phyloP scores from a whole-genome alignment of 495 filamentous ascomycete genomes.

The Neurospora pannonica region DNA sequence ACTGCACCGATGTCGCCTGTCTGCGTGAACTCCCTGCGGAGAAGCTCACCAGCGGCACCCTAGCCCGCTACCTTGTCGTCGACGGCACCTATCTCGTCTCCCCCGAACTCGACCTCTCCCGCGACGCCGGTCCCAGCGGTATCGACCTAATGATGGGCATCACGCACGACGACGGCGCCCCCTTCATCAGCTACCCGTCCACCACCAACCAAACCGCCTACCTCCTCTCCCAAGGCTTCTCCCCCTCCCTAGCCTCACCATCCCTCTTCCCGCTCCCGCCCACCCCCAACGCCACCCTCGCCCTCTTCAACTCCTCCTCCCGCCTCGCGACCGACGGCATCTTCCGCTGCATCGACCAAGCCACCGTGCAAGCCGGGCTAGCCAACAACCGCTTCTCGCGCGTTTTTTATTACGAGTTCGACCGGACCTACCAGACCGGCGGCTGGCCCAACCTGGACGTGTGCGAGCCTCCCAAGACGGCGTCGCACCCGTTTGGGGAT shows the following conservation, averaged over 20 bases:
- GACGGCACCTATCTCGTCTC: conserved; percentile 38
- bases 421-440: conserved; percentile 41
- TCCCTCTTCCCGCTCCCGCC: conserved; percentile 27
- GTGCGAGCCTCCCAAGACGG: conserved; percentile 33
- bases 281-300: conserved; percentile 30
- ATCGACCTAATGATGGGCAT: conserved; percentile 36
- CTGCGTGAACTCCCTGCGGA: conserved; percentile 31
- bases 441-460: conserved; percentile 37
- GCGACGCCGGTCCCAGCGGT: conserved; percentile 18
- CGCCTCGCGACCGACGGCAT: conserved; percentile 39
- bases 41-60: conserved; percentile 16
- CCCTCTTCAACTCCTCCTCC: conserved; percentile 34
- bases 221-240: conserved; percentile 29
- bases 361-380: conserved; percentile 31
- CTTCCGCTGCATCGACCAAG: conserved; percentile 42
- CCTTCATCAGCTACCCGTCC: conserved; percentile 34
- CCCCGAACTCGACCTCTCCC: conserved; percentile 20
- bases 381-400: conserved; percentile 20
- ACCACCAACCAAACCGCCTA: conserved; percentile 26
- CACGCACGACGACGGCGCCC: conserved; percentile 40
- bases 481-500: conserved; percentile 32
- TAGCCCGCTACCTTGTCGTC: conserved; percentile 33
- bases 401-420: conserved; percentile 42
- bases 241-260: conserved; percentile 6
- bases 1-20: conserved; percentile 37